phyloP scores from a whole-genome alignment of 2,329 filamentous ascomycete genomes.

The Aureobasidium sp. region DNA sequence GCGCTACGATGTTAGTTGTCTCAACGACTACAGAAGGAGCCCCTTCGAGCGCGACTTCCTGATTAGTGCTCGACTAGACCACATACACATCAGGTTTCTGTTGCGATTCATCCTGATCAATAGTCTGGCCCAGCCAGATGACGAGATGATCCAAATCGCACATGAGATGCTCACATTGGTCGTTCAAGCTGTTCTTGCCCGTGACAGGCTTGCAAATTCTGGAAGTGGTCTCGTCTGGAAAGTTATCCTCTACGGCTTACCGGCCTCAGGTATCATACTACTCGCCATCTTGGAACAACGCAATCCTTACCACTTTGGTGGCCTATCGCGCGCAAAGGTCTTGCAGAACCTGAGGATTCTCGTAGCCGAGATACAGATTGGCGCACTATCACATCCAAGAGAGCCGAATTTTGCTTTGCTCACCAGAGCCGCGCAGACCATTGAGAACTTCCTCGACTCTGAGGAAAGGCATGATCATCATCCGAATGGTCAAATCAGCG shows the following conservation, averaged over 20 bases:
- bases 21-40: slow-evolving; percentile 13
- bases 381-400: slow-evolving; percentile 19
- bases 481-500: neutral
- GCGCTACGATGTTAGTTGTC: slow-evolving; percentile 13
- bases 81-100: slow-evolving; percentile 27
- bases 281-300: slow-evolving; percentile 21
- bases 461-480: slow-evolving; percentile 12
- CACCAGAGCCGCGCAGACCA: slow-evolving; percentile 22
- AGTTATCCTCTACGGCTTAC: slow-evolving; percentile 26
- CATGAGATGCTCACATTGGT: slow-evolving; percentile 23
- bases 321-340: slow-evolving; percentile 15
- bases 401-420: slow-evolving; percentile 25
- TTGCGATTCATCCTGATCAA: slow-evolving; percentile 19
- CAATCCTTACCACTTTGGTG: neutral
- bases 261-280: slow-evolving; percentile 27
- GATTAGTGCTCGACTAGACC: slow-evolving; percentile 24
- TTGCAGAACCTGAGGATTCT: slow-evolving; percentile 25
- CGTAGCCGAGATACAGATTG: slow-evolving; percentile 25
- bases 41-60: slow-evolving; percentile 26
- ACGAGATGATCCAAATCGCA: slow-evolving; percentile 19
- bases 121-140: slow-evolving; percentile 19
- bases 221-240: slow-evolving; percentile 27
- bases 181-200: slow-evolving; percentile 23
- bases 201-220: slow-evolving; percentile 25
- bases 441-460: slow-evolving; percentile 20